Base-by-base conservation (phyloP, 306 rosid genomes). In the Cajanus cajan region DNA sequence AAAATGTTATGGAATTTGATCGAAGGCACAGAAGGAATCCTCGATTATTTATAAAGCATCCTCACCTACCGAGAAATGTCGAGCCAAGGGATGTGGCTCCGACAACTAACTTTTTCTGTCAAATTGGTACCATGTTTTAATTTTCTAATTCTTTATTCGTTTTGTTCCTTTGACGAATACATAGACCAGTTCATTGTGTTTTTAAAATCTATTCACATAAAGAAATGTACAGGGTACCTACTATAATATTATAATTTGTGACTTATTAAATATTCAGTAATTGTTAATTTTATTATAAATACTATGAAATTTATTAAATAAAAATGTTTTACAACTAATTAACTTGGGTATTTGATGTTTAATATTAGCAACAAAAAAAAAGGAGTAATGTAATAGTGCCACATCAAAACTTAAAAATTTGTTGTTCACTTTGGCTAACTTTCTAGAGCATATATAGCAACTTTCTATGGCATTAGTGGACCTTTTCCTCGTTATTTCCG, bases 401-500 rank as follows among this genome's bases (percentile, higher is more conserved):
- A 14, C 48, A 18, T 1, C 24, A 18, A 6, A 45, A 47, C 10
- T 54, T 47, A 16, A 18, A 59, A 45, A 9, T 19, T 2, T 8
- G 36, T 62, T 22, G 72, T 11, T 40, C 28, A 5, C 0, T 43
- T 47, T 19, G 54, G 24, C 36, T 25, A 71, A 34, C 73, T 64
- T 77, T 77, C 24, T 31, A 8, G 47, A 71, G 25, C 76, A 71
- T 41, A 13, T 9, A 11, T 10, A 19, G 57, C 79, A 22, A 37
- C 50, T 80, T 74, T 55, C 75, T 13, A 18, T 54, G 31, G 47
- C 31, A 52, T 66, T 7, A 40, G 33, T 12, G 41, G 44, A 18
- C 39, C 28, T 13, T 78, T 47, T 73, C 83, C 73, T 78, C 45
- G 57, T 73, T 47, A 44, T 67, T 54, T 65, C 64, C 80, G 33